Evolutionary conservation across 2,329 filamentous ascomycete species (phyloP), one percentile per base, ranked within the genome.

Genomic region (Talaromyces sp.): DNA sequence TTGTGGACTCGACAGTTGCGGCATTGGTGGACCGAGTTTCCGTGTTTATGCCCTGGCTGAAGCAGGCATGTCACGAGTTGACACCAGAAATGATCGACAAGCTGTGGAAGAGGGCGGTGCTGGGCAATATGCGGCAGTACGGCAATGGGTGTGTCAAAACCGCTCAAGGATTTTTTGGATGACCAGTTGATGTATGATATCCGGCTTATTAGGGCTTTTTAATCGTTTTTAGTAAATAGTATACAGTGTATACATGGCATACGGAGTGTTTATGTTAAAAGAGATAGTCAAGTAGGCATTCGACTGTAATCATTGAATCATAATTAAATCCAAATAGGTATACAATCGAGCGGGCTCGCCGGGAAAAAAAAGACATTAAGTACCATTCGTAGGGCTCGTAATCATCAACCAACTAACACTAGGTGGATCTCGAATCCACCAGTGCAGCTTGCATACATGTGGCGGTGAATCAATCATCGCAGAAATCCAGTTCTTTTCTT

Each of bases 401-500:
- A 31, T 30, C 50, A 53, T 53, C 27, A 53, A 31, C 16, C 42
- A 18, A 36, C 33, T 47, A 47, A 18, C 42, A 47, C 14, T 6
- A 47, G 16, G 50, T 18, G 31, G 28, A 53, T 53, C 12, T 53
- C 50, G 28, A 53, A 53, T 53, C 50, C 50, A 31, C 50, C 50
- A 30, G 16, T 31, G 27, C 30, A 28, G 27, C 18, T 30, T 47
- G 42, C 8, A 10, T 33, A 12, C 9, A 12, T 51, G 18, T 27
- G 16, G 27, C 50, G 30, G 30, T 53, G 50, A 53, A 53, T 53
- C 50, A 53, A 53, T 53, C 50, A 53, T 53, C 50, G 50, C 50
- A 16, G 14, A 31, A 31, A 16, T 31, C 18, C 30, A 9, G 12
- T 31, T 53, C 44, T 27, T 47, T 4, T 47, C 16, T 47, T 10